These are phyloP conservation scores for Ormosia semicastrata DNA, from an alignment of 306 rosid genomes.

Conservation along the genomic window DNA sequence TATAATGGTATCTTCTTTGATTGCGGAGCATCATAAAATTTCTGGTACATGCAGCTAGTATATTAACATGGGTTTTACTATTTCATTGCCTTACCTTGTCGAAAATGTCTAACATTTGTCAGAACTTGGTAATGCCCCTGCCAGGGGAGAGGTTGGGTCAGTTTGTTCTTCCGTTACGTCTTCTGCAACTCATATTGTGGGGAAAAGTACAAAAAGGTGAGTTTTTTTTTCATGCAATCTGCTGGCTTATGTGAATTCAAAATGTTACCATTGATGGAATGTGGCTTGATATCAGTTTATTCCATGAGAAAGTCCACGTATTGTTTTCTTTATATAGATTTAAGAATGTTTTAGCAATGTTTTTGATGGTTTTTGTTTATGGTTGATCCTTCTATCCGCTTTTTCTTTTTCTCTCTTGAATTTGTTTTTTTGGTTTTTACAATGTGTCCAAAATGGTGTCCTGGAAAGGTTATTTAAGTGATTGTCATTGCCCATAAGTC, in stretches of 20 bases:
- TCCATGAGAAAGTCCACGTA: neutral
- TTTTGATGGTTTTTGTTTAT: neutral
- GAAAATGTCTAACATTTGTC: conserved; percentile 44
- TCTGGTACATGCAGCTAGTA: conserved; percentile 28
- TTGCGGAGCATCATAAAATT: conserved; percentile 5
- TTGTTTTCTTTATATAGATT: neutral
- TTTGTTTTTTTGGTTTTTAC: neutral
- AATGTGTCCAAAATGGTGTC: neutral
- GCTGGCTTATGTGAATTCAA: conserved; percentile 7
- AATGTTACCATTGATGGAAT: neutral
- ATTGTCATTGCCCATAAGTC: neutral
- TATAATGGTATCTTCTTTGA: conserved; percentile 46
- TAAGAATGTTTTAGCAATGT: neutral
- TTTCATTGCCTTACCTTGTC: conserved; percentile 35
- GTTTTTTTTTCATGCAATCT: conserved; percentile 29
- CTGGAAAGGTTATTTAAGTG: neutral
- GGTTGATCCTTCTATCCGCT: neutral
- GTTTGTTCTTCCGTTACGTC: conserved; percentile 34
- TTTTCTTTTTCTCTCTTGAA: neutral
- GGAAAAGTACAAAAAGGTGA: conserved; percentile 40
- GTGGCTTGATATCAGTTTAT: neutral
- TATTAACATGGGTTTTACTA: conserved; percentile 19
- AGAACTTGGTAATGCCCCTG: conserved; percentile 46
- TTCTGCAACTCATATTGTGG: conserved; percentile 25
- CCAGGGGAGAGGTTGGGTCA: conserved; percentile 45